Conservation (phyloP, 495 filamentous ascomycete species). For the Hypoxylon trugodes region DNA sequence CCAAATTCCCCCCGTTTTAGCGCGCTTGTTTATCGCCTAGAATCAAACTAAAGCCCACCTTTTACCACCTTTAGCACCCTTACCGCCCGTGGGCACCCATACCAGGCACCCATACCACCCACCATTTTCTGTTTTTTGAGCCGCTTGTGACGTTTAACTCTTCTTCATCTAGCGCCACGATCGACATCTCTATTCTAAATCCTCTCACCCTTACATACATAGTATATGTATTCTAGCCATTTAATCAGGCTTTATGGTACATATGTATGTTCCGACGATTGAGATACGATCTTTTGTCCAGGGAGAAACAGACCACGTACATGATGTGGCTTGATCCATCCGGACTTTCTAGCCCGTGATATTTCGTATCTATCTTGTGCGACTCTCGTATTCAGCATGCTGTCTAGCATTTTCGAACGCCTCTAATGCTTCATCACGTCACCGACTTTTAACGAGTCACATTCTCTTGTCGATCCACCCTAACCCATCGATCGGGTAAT, state of each 20-base stretch:
- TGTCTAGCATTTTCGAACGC: not conserved
- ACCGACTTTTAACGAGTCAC: constrained; percentile 1
- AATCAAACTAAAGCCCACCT: constrained; percentile 10
- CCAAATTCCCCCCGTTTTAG: constrained; percentile 19
- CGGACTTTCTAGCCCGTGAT: not conserved
- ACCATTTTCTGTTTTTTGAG: constrained; percentile 19
- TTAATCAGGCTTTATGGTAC: constrained; percentile 1
- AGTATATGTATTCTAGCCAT: not conserved
- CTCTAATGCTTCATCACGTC: constrained; percentile 5
- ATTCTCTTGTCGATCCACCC: constrained; percentile 9
- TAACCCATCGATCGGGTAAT: constrained; percentile 30
- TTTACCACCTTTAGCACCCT: too few species aligned
- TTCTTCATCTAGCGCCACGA: constrained; percentile 23
- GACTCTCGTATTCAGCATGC: constrained; percentile 25
- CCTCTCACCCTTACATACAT: not conserved
- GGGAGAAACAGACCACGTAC: constrained; percentile 3
- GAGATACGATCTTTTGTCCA: not conserved
- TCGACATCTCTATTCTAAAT: constrained; percentile 7
- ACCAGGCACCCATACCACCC: too few species aligned
- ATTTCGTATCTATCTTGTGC: constrained; percentile 18
- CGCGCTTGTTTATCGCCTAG: constrained; percentile 16
- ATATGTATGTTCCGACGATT: constrained; percentile 1
- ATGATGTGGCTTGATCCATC: constrained; percentile 16
- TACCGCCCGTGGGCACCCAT: too few species aligned
- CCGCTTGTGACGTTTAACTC: constrained; percentile 34